Conservation (phyloP, 176 grass and related monocot species). For the Rhynchospora tenuis region DNA sequence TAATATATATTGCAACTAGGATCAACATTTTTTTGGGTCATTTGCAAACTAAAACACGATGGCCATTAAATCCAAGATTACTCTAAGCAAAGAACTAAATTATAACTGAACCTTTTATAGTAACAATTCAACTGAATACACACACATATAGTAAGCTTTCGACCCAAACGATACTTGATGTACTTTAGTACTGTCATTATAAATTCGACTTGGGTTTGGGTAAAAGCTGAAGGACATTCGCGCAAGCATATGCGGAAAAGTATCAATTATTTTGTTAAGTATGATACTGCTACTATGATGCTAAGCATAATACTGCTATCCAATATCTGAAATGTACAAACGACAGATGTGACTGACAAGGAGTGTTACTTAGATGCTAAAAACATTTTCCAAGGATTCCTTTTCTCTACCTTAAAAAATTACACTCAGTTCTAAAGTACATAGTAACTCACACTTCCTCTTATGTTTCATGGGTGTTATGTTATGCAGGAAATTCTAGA, state of each 20-base stretch:
- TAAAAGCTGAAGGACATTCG: neutral
- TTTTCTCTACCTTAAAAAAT: neutral
- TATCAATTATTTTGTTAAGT: neutral
- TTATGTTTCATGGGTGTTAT: neutral
- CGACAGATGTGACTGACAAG: neutral
- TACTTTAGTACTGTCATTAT: neutral
- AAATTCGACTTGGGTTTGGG: neutral
- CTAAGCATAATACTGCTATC: too few species aligned
- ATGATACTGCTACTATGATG: too few species aligned
- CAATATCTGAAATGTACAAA: neutral
- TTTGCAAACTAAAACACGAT: neutral
- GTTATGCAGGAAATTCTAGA: slow-evolving; percentile 72
- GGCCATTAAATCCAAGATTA: neutral
- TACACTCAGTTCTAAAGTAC: neutral
- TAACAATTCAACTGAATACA: neutral
- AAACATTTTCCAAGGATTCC: neutral
- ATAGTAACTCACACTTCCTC: neutral
- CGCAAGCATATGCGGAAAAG: neutral
- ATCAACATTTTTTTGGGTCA: neutral
- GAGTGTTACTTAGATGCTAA: neutral
- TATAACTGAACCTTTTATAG: neutral
- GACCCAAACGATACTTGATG: neutral
- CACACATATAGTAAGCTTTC: neutral
- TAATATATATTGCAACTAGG: neutral
- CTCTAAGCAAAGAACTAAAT: neutral